A percentile compares a stretch with the other conserved stretches of the same genome.
These are phyloP conservation scores for Pseudogymnoascus sp. DNA, from an alignment of 2,329 filamentous ascomycete species.

Conservation along the genomic window DNA sequence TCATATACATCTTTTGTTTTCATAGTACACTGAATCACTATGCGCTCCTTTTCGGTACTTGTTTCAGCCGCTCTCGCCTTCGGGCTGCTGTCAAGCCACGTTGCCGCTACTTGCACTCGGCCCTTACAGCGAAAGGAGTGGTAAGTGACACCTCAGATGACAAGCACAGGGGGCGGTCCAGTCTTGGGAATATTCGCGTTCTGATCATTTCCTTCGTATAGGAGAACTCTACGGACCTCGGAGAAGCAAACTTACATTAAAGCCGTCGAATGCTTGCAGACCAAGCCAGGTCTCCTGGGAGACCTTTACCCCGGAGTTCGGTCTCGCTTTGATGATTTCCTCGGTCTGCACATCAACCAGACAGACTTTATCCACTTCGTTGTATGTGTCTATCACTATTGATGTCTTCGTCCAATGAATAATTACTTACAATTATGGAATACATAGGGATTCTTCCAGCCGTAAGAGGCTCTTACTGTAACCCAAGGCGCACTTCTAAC, in stretches of 20 bases:
- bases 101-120: not conserved
- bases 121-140: not conserved
- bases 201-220: constrained; percentile 12
- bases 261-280: constrained; percentile 39
- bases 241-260: constrained; percentile 37
- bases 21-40: not conserved
- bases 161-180: not conserved
- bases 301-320: constrained; percentile 34
- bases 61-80: not conserved
- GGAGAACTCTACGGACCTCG: constrained; percentile 27
- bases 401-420: constrained; percentile 22
- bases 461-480: not conserved
- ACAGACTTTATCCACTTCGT: constrained; percentile 37
- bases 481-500: not conserved
- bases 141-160: not conserved
- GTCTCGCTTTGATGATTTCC: constrained; percentile 44
- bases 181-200: not conserved
- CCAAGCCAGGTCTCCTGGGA: constrained; percentile 31
- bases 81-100: not conserved
- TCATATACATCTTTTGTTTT: not conserved
- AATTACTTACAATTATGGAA: not conserved
- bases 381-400: constrained; percentile 11
- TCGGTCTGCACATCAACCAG: constrained; percentile 42
- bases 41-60: not conserved
- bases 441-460: not conserved